Evolutionary conservation across 257 asterid species (phyloP).

Genomic region (Solanum clarkiae): DNA sequence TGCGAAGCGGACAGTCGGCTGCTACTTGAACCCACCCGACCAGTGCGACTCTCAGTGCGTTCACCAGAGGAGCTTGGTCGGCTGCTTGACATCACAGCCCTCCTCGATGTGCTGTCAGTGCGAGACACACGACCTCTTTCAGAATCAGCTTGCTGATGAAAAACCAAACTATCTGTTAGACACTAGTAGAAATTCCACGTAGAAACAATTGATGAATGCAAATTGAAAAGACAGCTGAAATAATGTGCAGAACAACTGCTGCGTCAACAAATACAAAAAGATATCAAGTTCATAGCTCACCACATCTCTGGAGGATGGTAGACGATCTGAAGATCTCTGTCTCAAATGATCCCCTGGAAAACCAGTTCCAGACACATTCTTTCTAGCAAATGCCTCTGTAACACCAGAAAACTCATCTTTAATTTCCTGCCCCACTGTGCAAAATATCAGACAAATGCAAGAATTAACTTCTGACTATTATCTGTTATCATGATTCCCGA

Average conservation of each 20-base stretch:
- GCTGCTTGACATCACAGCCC: conserved; percentile 51
- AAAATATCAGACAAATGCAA: background rate
- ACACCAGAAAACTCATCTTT: conserved; percentile 53
- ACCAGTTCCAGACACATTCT: conserved; percentile 37
- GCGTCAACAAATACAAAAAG: background rate
- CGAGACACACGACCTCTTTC: conserved; percentile 47
- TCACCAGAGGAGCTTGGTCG: conserved; percentile 68
- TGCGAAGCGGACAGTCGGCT: conserved; percentile 39
- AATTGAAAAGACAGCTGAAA: background rate
- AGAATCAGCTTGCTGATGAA: conserved; percentile 41
- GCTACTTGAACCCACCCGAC: conserved; percentile 39
- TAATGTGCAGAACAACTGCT: background rate
- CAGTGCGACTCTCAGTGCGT: conserved; percentile 32
- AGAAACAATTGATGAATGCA: background rate
- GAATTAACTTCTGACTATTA: background rate
- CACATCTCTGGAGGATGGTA: conserved; percentile 57
- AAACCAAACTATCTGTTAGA: background rate
- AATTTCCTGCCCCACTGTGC: conserved; percentile 47
- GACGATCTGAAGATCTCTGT: conserved; percentile 45
- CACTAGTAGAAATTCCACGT: background rate
- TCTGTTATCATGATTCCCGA: background rate
- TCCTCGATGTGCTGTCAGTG: conserved; percentile 49
- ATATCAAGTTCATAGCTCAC: conserved; percentile 16
- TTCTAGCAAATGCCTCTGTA: conserved; percentile 42
- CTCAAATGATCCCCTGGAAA: conserved; percentile 43